Conservation (phyloP, 1,284 basidiomycete genomes). For the Ganoderma resinaceum region DNA sequence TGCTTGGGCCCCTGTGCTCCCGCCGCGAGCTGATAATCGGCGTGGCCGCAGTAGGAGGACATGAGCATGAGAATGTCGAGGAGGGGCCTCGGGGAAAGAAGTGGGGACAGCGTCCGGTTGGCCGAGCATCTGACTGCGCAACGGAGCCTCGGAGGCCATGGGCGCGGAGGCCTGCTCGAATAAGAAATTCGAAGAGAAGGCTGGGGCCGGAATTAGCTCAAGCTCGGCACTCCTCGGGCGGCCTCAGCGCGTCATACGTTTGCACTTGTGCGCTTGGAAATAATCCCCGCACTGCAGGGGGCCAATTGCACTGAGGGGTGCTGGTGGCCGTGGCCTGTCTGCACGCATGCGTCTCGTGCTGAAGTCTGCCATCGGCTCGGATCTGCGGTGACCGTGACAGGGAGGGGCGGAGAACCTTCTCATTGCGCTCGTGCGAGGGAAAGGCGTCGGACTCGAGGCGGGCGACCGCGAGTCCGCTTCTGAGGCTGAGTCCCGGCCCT, state of each 20-base stretch:
- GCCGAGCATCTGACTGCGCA: neutral
- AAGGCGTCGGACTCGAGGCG: neutral
- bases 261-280: neutral
- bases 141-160: neutral
- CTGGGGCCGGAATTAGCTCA: neutral
- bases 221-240: neutral
- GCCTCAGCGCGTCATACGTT: neutral
- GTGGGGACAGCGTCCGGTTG: neutral
- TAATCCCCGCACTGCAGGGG: too few relatives aligned
- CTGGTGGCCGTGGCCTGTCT: neutral
- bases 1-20: slow-evolving; percentile 3
- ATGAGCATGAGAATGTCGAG: too few relatives aligned
- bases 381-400: neutral
- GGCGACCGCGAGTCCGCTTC: slow-evolving; percentile 1
- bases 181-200: neutral
- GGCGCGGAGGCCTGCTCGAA: neutral
- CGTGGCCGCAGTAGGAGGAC: neutral
- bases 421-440: neutral
- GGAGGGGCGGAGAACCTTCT: neutral
- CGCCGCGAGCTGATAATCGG: neutral
- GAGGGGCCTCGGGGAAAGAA: neutral
- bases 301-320: too few relatives aligned
- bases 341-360: too few relatives aligned
- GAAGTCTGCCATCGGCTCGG: too few relatives aligned
- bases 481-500: neutral